Evolutionary conservation across 2,329 filamentous ascomycete genomes (phyloP).

Genomic region (Aspergillaceae sp.): DNA sequence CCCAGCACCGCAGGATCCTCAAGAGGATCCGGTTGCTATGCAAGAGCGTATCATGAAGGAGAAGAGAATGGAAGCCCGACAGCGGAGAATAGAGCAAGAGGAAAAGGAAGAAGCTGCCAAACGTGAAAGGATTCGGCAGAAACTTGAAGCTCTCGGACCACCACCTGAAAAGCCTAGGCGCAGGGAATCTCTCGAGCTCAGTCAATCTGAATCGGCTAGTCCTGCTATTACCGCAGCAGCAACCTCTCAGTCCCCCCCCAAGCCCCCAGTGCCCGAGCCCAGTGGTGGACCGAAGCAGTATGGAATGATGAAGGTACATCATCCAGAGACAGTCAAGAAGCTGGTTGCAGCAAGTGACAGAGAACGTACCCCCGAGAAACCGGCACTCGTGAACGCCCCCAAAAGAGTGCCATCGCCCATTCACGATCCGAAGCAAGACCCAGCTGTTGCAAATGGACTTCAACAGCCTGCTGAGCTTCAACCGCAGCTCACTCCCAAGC

Average conservation of each 20-base stretch:
- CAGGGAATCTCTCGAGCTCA: constrained; percentile 20
- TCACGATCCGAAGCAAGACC: constrained; percentile 21
- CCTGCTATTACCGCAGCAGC: constrained; percentile 13
- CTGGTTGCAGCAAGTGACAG: constrained; percentile 29
- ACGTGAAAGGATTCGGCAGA: constrained; percentile 49
- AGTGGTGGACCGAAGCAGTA: constrained; percentile 52
- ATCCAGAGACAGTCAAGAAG: constrained; percentile 46
- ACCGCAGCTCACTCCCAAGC: constrained; percentile 13
- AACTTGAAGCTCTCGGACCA: constrained; percentile 47
- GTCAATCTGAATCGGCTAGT: constrained; percentile 15
- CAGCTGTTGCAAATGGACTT: constrained; percentile 21
- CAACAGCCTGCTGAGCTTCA: constrained; percentile 16
- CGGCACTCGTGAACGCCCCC: constrained; percentile 12
- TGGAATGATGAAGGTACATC: constrained; percentile 55
- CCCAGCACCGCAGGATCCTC: constrained; percentile 11
- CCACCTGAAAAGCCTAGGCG: constrained; percentile 29
- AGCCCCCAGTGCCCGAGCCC: constrained; percentile 50
- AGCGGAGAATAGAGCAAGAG: constrained; percentile 46
- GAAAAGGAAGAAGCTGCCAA: constrained; percentile 49
- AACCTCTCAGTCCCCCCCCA: constrained; percentile 46
- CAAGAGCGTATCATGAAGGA: constrained; percentile 56
- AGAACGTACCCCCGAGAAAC: constrained; percentile 28
- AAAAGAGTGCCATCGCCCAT: constrained; percentile 25
- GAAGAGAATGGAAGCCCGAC: constrained; percentile 49
- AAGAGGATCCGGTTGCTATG: constrained; percentile 40